phyloP scores from a whole-genome alignment of 1,139 yeast genomes.

The Yamadazyma triangularis region DNA sequence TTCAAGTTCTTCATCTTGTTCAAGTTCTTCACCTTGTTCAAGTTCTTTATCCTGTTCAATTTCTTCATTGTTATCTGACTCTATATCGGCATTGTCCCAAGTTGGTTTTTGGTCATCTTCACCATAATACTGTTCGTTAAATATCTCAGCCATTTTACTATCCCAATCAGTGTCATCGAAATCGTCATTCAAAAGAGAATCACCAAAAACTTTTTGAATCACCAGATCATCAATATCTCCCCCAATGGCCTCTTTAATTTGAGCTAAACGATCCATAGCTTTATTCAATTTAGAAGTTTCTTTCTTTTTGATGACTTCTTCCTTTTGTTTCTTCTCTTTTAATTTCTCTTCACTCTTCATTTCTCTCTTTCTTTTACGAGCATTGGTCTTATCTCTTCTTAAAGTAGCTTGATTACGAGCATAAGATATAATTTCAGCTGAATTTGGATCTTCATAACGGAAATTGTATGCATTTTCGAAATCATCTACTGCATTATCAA shows the following conservation, averaged over 20 bases:
- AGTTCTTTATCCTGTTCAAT: too few species aligned
- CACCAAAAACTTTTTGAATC: slow-evolving; percentile 64
- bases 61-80: slow-evolving; percentile 14
- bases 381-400: slow-evolving; percentile 70
- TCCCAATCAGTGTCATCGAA: slow-evolving; percentile 95
- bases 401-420: slow-evolving; percentile 94
- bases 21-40: slow-evolving; percentile 19
- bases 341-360: slow-evolving; percentile 53
- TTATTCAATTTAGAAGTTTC: slow-evolving; percentile 73
- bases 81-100: slow-evolving; percentile 33
- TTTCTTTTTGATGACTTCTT: slow-evolving; percentile 64
- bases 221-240: slow-evolving; percentile 63
- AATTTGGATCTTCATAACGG: slow-evolving; percentile 87
- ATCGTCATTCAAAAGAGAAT: slow-evolving; percentile 75
- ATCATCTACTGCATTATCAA: slow-evolving; percentile 86
- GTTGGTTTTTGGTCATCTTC: slow-evolving; percentile 45
- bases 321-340: slow-evolving; percentile 50
- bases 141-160: slow-evolving; percentile 74
- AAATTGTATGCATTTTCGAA: slow-evolving; percentile 93
- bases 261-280: slow-evolving; percentile 69
- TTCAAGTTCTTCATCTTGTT: slow-evolving; percentile 27
- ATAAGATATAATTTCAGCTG: slow-evolving; percentile 91
- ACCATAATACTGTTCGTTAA: slow-evolving; percentile 74
- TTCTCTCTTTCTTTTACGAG: slow-evolving; percentile 82
- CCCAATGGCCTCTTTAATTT: slow-evolving; percentile 81